Evolutionary conservation across 1,284 basidiomycete genomes (phyloP).

Genomic region (Sphagnurus paluster): DNA sequence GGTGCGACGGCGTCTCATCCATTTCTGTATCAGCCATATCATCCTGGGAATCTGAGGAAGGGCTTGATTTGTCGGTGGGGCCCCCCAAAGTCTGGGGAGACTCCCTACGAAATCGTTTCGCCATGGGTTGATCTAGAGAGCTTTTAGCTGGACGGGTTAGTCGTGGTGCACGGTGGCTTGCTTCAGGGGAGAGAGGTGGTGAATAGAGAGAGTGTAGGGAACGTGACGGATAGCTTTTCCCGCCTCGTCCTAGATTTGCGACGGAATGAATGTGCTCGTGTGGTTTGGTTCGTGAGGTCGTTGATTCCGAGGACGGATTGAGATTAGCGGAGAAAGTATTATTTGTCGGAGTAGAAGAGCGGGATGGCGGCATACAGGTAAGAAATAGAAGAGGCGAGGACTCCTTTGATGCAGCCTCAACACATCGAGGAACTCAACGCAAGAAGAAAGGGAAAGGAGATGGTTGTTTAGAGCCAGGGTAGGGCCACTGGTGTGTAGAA

Average conservation of each 20-base stretch:
- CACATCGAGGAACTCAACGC: constrained; percentile 37
- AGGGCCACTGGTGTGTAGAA: constrained; percentile 8
- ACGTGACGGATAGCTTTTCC: constrained; percentile 30
- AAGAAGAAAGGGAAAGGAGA: constrained; percentile 21
- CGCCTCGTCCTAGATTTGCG: constrained; percentile 25
- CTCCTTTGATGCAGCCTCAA: constrained; percentile 39
- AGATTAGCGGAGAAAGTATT: constrained; percentile 37
- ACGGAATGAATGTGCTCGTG: constrained; percentile 32
- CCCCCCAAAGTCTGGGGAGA: constrained; percentile 27
- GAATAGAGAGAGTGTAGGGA: constrained; percentile 29
- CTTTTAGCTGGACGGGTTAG: constrained; percentile 7
- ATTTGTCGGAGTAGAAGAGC: constrained; percentile 41
- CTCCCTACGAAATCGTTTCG: constrained; percentile 36
- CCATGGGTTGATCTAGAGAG: constrained; percentile 29
- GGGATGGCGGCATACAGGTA: constrained; percentile 46
- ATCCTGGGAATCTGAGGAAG: constrained; percentile 54
- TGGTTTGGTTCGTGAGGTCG: constrained; percentile 42
- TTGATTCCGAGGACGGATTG: constrained; percentile 30
- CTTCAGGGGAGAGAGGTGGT: constrained; percentile 14
- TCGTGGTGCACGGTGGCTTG: constrained; percentile 13
- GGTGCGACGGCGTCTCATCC: constrained; percentile 38
- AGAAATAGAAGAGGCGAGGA: constrained; percentile 32
- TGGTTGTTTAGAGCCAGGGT: constrained; percentile 20
- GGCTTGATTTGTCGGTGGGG: constrained; percentile 35
- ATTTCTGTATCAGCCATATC: constrained; percentile 54